phyloP scores from a whole-genome alignment of 139 green algal species.

The Auxenochlorella pyrenoidosa region DNA sequence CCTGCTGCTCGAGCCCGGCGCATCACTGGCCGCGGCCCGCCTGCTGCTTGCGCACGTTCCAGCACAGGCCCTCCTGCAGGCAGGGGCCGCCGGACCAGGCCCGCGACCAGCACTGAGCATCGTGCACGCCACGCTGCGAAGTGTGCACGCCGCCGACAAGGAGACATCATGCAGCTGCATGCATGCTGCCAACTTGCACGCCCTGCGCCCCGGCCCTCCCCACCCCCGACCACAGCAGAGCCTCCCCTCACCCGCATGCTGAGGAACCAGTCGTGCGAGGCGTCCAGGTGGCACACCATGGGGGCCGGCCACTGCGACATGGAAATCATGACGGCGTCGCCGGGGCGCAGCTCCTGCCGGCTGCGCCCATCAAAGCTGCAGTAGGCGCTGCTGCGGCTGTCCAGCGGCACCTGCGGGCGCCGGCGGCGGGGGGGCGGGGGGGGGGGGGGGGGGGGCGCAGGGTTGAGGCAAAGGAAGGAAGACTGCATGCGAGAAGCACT shows the following conservation, averaged over 20 bases:
- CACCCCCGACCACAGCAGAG: too few species aligned
- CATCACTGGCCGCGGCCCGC: not conserved
- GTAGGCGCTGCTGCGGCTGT: constrained; percentile 74
- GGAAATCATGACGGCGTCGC: constrained; percentile 75
- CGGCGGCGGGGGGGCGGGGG: not conserved
- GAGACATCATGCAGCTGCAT: not conserved
- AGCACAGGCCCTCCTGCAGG: constrained; percentile 64
- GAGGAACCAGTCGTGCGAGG: constrained; percentile 84
- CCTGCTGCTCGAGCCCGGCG: not conserved
- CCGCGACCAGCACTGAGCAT: too few species aligned
- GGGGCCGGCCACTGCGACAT: constrained; percentile 69
- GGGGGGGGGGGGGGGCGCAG: not conserved
- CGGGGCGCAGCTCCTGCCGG: constrained; percentile 56
- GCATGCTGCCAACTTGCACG: too few species aligned
- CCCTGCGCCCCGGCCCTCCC: too few species aligned
- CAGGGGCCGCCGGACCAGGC: too few species aligned
- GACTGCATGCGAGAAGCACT: too few species aligned
- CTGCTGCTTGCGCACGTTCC: constrained; percentile 35
- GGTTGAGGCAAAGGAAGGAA: not conserved
- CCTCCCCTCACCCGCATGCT: constrained; percentile 67
- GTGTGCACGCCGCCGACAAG: too few species aligned
- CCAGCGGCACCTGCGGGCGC: constrained; percentile 66
- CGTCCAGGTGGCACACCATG: constrained; percentile 75
- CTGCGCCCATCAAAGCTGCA: constrained; percentile 78
- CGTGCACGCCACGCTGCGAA: too few species aligned